Percentiles rank a stretch among this genome's conserved stretches.
These are phyloP conservation scores for Aphanomyces astaci DNA, from an alignment of 352 stramenopile species.

Conservation along the genomic window DNA sequence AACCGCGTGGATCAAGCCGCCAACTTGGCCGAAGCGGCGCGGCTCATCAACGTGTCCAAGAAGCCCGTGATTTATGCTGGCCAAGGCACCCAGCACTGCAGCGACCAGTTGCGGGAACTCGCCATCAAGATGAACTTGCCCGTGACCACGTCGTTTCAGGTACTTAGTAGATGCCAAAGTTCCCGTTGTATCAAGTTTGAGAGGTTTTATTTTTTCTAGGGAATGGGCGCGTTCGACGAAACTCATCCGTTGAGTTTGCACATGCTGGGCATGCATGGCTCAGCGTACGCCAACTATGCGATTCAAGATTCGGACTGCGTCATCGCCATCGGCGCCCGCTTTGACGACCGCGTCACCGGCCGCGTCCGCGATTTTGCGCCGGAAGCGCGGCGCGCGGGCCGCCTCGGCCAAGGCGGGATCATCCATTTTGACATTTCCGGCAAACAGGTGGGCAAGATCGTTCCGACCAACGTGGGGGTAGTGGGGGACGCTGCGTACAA, in stretches of 20 bases:
- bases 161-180: too few species aligned
- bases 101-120: constrained; percentile 85
- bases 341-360: constrained; percentile 95
- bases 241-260: constrained; percentile 90
- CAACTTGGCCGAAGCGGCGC: constrained; percentile 58
- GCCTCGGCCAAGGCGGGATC: constrained; percentile 88
- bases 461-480: constrained; percentile 69
- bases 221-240: constrained; percentile 92
- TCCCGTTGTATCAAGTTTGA: too few species aligned
- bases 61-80: constrained; percentile 94
- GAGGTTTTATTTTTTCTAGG: constrained; percentile 30
- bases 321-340: constrained; percentile 90
- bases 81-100: constrained; percentile 82
- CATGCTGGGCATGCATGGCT: constrained; percentile 96
- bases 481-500: constrained; percentile 88
- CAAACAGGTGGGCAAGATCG: constrained; percentile 82
- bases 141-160: constrained; percentile 90
- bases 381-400: constrained; percentile 84
- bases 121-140: constrained; percentile 91
- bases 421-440: constrained; percentile 94
- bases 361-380: constrained; percentile 89
- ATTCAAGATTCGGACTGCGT: constrained; percentile 93
- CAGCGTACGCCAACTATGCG: constrained; percentile 93
- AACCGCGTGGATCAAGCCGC: constrained; percentile 75
- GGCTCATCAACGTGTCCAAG: constrained; percentile 91